These are phyloP conservation scores for Piper longum DNA, from an alignment of 164 flowering plant species.

Conservation along the genomic window DNA sequence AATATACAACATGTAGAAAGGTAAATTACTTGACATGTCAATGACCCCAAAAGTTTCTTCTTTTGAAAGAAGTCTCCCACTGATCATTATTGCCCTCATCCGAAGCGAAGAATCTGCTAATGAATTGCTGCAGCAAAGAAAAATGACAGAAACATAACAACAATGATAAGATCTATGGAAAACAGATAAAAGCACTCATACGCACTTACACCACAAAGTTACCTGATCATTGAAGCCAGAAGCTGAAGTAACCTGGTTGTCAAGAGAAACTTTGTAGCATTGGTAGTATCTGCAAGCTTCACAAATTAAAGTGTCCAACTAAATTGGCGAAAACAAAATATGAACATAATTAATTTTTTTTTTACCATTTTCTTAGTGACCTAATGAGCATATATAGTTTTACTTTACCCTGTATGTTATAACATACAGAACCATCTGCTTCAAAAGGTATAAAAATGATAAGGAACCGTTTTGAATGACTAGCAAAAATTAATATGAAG, in stretches of 20 bases:
- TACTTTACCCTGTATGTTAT: background rate
- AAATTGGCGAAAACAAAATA: background rate
- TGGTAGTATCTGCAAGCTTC: conserved; percentile 60
- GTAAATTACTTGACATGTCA: conserved; percentile 43
- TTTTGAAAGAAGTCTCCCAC: conserved; percentile 70
- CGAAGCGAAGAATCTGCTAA: conserved; percentile 49
- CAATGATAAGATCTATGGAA: background rate
- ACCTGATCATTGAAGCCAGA: conserved; percentile 69
- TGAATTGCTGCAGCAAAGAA: conserved; percentile 24
- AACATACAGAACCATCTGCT: no score
- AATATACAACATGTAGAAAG: background rate
- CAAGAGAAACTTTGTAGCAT: conserved; percentile 52
- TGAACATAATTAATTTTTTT: background rate
- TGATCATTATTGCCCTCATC: conserved; percentile 78
- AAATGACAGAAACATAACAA: background rate
- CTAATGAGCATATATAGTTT: background rate
- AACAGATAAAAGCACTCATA: background rate
- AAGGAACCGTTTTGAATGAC: no score
- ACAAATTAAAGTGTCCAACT: background rate
- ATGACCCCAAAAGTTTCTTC: conserved; percentile 27
- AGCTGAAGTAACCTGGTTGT: conserved; percentile 45
- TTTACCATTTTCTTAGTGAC: background rate
- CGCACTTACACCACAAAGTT: background rate
- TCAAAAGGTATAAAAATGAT: no score
- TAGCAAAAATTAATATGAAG: no score